Conservation (phyloP, 169 alveolate genomes). For the Haemoproteus tartakovskyi region DNA sequence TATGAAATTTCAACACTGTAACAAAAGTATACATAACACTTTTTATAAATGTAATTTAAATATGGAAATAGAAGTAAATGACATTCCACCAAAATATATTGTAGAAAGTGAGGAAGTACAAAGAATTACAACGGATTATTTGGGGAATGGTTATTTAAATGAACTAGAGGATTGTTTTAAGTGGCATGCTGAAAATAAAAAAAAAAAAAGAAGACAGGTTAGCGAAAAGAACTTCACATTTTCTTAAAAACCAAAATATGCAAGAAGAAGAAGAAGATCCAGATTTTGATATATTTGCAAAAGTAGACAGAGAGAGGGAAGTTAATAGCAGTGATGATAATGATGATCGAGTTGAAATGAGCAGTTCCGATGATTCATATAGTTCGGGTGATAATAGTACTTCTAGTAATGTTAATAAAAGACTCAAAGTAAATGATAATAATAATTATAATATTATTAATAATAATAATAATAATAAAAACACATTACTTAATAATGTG, state of each 20-base stretch:
- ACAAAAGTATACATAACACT: slow-evolving; percentile 28
- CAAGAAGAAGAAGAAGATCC: slow-evolving; percentile 9
- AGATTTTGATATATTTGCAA: slow-evolving; percentile 47
- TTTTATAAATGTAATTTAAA: slow-evolving; percentile 62
- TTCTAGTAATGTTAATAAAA: background rate
- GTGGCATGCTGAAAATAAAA: slow-evolving; percentile 60
- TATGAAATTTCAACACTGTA: slow-evolving; percentile 56
- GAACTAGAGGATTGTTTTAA: slow-evolving; percentile 43
- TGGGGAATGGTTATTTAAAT: slow-evolving; percentile 4
- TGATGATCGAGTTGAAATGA: too few species aligned
- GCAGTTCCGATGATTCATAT: too few species aligned
- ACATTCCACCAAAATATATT: slow-evolving; percentile 68
- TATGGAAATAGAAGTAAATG: slow-evolving; percentile 69
- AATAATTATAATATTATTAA: too few species aligned
- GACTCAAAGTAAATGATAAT: background rate
- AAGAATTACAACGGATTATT: slow-evolving; percentile 3
- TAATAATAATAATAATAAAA: too few species aligned
- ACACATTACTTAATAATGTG: too few species aligned
- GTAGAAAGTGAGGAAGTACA: slow-evolving; percentile 40
- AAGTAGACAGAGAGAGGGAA: slow-evolving; percentile 6
- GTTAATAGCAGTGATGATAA: background rate
- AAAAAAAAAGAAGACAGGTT: slow-evolving; percentile 49
- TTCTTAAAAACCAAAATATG: slow-evolving; percentile 4
- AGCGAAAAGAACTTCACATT: slow-evolving; percentile 21
- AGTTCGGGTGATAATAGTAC: background rate